A percentile compares a stretch with the other conserved stretches of the same genome.
phyloP scores from a whole-genome alignment of 345 rosid species.

The Theobroma cacao region DNA sequence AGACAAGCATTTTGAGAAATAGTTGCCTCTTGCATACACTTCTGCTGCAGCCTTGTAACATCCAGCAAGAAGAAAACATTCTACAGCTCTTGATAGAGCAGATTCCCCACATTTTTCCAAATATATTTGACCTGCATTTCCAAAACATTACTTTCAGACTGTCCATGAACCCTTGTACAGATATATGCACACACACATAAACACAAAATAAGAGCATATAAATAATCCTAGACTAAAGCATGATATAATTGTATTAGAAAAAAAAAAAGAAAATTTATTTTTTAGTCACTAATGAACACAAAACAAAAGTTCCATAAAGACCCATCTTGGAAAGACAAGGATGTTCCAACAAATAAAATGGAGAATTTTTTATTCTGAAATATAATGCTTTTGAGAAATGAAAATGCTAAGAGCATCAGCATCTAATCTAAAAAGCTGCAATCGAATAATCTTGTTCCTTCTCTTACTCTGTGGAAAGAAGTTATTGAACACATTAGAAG shows the following conservation, averaged over 20 bases:
- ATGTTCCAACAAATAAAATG: background rate
- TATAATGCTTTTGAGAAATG: background rate
- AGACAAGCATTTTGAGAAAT: conserved; percentile 33
- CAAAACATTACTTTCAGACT: background rate
- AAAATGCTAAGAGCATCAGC: background rate
- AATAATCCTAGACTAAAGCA: background rate
- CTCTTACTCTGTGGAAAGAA: background rate
- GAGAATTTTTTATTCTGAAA: background rate
- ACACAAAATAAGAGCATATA: background rate
- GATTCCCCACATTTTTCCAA: conserved; percentile 38
- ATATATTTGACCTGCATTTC: conserved; percentile 34
- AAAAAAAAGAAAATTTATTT: background rate
- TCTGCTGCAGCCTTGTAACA: conserved; percentile 34
- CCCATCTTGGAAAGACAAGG: background rate
- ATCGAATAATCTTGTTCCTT: background rate
- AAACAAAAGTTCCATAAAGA: background rate
- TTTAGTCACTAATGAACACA: background rate
- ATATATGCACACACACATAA: background rate
- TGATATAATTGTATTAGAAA: background rate
- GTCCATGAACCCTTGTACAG: background rate
- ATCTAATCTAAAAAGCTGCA: background rate
- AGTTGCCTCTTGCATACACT: conserved; percentile 31
- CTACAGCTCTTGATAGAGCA: conserved; percentile 38
- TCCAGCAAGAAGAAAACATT: conserved; percentile 38
- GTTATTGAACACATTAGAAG: background rate